Conservation (phyloP, 768 basidiomycete species). For the Lanmaoa pseudosensibilis region DNA sequence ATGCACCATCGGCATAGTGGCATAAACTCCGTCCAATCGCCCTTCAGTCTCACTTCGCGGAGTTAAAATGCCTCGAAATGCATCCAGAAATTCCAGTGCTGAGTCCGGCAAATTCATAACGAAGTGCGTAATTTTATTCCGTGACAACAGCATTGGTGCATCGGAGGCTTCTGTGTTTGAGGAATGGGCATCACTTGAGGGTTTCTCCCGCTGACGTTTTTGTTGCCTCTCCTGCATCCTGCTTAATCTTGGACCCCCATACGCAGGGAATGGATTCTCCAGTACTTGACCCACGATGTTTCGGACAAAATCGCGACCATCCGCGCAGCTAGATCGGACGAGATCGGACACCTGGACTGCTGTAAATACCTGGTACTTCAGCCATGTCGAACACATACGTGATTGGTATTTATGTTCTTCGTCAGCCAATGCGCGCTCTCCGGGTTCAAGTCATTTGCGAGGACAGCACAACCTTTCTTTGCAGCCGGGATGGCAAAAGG, state of each 20-base stretch:
- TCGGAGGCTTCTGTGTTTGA: conserved; percentile 5
- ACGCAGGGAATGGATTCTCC: conserved; percentile 66
- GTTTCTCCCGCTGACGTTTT: conserved; percentile 38
- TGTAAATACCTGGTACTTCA: conserved; percentile 1
- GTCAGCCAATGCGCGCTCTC: conserved; percentile 75
- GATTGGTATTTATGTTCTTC: conserved; percentile 73
- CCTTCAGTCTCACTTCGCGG: conserved; percentile 35
- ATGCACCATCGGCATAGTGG: conserved; percentile 83
- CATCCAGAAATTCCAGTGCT: conserved; percentile 86
- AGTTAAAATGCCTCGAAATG: conserved; percentile 73
- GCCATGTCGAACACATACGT: conserved; percentile 46
- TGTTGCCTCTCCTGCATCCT: conserved; percentile 45
- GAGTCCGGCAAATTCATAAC: conserved; percentile 98
- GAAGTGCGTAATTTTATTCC: conserved; percentile 73
- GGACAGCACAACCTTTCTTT: conserved; percentile 84
- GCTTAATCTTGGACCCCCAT: conserved; percentile 42
- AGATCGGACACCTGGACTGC: conserved; percentile 55
- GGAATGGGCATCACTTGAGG: neutral
- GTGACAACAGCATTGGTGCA: conserved; percentile 32
- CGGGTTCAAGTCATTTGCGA: conserved; percentile 95
- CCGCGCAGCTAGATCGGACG: conserved; percentile 74
- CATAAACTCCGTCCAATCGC: conserved; percentile 48
- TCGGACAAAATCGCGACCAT: conserved; percentile 86
- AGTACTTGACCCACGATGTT: conserved; percentile 51
- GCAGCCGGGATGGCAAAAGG: conserved; percentile 95